Conservation (phyloP, 1,284 basidiomycete species). For the Fomitopsis palustris region DNA sequence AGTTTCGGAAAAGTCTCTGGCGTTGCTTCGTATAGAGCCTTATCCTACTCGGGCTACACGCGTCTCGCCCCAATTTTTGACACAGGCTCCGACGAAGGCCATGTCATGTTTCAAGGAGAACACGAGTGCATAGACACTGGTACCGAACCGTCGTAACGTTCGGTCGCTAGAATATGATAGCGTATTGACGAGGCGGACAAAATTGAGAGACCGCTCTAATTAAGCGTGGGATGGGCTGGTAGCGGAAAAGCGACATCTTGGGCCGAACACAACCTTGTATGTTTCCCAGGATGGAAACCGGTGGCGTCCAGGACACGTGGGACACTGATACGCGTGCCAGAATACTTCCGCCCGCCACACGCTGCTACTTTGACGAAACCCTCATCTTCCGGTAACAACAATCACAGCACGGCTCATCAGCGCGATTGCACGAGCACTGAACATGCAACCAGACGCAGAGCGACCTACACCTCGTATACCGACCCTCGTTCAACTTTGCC, state of each 20-base stretch:
- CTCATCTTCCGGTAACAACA: not conserved
- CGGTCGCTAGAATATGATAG: not conserved
- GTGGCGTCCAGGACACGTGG: not conserved
- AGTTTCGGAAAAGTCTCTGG: not conserved
- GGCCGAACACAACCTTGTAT: not conserved
- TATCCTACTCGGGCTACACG: not conserved
- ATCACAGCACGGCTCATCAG: not conserved
- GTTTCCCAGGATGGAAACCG: not conserved
- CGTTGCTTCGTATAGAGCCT: not conserved
- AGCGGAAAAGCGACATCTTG: not conserved
- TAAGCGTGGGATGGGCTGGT: not conserved
- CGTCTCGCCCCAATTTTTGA: not conserved
- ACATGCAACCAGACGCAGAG: constrained; percentile 16
- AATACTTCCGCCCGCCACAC: not conserved
- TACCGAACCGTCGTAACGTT: not conserved
- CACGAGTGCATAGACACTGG: not conserved
- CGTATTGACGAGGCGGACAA: not conserved
- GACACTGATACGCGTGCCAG: not conserved
- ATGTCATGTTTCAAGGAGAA: not conserved
- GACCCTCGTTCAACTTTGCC: constrained; percentile 37
- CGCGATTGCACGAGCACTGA: not conserved
- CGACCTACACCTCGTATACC: constrained; percentile 37
- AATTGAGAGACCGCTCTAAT: not conserved
- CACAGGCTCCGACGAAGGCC: not conserved
- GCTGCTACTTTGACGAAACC: not conserved